Evolutionary conservation across 306 rosid species (phyloP).

Genomic region (Senna tora): DNA sequence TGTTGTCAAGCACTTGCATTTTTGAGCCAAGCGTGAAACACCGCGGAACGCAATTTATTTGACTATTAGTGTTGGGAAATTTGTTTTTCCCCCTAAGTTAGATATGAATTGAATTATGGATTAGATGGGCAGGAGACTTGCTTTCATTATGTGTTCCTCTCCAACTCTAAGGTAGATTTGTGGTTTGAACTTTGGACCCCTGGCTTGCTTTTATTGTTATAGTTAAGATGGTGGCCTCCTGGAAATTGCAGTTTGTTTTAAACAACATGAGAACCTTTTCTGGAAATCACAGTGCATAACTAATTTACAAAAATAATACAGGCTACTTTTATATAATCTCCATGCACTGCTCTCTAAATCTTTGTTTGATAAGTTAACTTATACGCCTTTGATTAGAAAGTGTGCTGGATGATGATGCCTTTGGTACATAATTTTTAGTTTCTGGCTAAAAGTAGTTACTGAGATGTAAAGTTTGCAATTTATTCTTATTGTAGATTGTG

Average conservation of each 20-base stretch:
- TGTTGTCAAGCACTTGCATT: not conserved
- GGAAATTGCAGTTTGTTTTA: not conserved
- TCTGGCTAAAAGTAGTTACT: conserved; percentile 17
- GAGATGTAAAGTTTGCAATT: conserved; percentile 16
- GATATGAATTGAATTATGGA: not conserved
- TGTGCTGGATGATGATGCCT: not conserved
- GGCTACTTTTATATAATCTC: not conserved
- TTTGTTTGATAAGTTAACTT: not conserved
- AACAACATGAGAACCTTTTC: not conserved
- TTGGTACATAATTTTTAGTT: not conserved
- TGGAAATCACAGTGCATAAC: not conserved
- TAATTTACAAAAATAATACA: not conserved
- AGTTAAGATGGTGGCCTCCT: not conserved
- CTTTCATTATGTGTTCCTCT: not conserved
- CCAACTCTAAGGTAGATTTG: not conserved
- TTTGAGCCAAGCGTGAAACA: no score
- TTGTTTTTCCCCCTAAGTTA: not conserved
- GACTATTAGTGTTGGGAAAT: not conserved
- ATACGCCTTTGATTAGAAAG: not conserved
- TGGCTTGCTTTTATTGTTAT: not conserved
- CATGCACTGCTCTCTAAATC: not conserved
- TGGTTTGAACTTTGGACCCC: not conserved
- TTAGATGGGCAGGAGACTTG: not conserved
- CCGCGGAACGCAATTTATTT: not conserved
- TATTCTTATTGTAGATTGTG: conserved; percentile 56